Conservation (phyloP, 495 filamentous ascomycete genomes). For the Halenospora varia region DNA sequence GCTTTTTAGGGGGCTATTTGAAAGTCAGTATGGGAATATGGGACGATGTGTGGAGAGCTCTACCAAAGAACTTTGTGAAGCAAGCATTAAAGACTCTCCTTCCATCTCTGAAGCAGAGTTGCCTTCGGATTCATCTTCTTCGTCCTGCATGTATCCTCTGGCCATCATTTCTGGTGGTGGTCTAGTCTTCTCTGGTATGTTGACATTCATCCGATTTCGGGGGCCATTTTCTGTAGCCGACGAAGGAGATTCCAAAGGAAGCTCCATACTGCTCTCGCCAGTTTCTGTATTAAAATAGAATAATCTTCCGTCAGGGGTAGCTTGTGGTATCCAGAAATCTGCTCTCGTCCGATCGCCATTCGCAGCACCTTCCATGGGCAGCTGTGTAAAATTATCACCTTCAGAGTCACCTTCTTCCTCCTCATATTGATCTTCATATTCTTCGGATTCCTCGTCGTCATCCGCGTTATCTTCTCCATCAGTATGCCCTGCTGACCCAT, state of each 20-base stretch:
- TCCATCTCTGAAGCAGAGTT: conserved; percentile 86
- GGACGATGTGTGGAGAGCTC: conserved; percentile 24
- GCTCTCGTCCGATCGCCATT: conserved; percentile 76
- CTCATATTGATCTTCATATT: conserved; percentile 67
- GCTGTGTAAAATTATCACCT: conserved; percentile 49
- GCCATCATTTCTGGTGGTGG: conserved; percentile 92
- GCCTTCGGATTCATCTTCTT: conserved; percentile 73
- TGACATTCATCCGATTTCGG: conserved; percentile 79
- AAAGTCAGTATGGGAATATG: background rate
- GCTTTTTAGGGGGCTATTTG: conserved; percentile 33
- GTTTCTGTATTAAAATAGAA: conserved; percentile 98
- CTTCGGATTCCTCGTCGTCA: conserved; percentile 59
- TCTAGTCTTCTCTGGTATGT: conserved; percentile 83
- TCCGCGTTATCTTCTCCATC: conserved; percentile 39
- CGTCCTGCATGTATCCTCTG: conserved; percentile 75
- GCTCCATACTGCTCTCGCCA: conserved; percentile 84
- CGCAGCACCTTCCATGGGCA: conserved; percentile 67
- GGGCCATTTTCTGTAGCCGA: conserved; percentile 79
- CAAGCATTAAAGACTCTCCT: conserved; percentile 47
- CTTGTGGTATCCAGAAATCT: conserved; percentile 98
- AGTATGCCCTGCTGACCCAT: background rate
- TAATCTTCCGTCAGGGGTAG: conserved; percentile 87
- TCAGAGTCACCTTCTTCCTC: conserved; percentile 65
- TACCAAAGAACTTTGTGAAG: conserved; percentile 46
- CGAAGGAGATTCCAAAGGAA: conserved; percentile 87